Percentiles rank a stretch among this genome's conserved stretches.
These are phyloP conservation scores for Acacia pycnantha DNA, from an alignment of 331 rosid genomes.

Conservation along the genomic window DNA sequence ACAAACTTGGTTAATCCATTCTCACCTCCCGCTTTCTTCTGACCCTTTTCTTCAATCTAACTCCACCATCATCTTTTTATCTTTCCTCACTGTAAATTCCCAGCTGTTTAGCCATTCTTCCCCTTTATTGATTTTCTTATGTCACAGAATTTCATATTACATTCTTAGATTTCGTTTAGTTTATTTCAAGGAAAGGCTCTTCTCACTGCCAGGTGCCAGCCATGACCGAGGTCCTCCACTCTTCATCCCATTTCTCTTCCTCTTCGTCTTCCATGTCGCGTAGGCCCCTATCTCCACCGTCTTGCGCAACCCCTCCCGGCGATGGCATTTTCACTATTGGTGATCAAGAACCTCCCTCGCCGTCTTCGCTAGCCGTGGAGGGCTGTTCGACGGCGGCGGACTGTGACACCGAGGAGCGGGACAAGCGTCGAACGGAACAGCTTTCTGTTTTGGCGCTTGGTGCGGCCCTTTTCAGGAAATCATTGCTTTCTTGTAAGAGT, in stretches of 20 bases:
- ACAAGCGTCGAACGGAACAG: constrained; percentile 39
- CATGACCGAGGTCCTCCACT: constrained; percentile 83
- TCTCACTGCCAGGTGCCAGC: constrained; percentile 68
- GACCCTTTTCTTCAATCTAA: constrained; percentile 49
- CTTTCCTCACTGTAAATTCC: constrained; percentile 8
- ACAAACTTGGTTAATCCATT: constrained; percentile 45
- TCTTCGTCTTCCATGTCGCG: constrained; percentile 30
- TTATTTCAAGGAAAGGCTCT: constrained; percentile 37
- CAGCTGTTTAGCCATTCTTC: constrained; percentile 15
- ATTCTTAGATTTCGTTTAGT: constrained; percentile 31
- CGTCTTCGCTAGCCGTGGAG: constrained; percentile 34
- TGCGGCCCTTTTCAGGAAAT: constrained; percentile 65
- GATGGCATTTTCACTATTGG: constrained; percentile 34
- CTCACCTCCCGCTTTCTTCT: constrained; percentile 61
- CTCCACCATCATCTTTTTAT: constrained; percentile 31
- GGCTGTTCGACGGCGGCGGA: constrained; percentile 18
- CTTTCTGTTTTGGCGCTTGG: constrained; percentile 59
- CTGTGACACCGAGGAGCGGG: constrained; percentile 36
- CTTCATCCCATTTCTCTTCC: constrained; percentile 48
- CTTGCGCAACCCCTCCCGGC: constrained; percentile 20
- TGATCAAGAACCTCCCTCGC: constrained; percentile 20
- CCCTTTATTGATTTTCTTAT: constrained; percentile 20
- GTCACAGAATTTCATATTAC: constrained; percentile 1
- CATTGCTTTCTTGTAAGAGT: constrained; percentile 46
- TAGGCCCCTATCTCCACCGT: constrained; percentile 31